A percentile compares a stretch with the other conserved stretches of the same genome.
phyloP scores from a whole-genome alignment of 257 asterid species.

The Misopates orontium region DNA sequence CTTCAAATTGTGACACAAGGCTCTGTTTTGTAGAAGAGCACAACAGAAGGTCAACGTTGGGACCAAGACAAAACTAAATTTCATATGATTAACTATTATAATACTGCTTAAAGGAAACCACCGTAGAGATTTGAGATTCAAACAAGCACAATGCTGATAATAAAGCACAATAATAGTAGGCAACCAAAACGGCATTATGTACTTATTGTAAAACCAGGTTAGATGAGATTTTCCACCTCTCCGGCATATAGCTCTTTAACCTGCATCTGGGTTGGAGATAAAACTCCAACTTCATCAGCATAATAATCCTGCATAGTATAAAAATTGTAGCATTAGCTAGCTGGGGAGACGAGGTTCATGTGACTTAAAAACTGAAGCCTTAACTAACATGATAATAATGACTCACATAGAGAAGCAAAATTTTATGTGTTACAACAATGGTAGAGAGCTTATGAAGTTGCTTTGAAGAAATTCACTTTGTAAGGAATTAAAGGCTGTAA shows the following conservation, averaged over 20 bases:
- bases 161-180: neutral
- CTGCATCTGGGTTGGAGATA: constrained; percentile 94
- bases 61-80: neutral
- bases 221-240: constrained; percentile 67
- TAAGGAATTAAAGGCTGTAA: constrained; percentile 9
- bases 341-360: neutral
- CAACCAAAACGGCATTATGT: constrained; percentile 11
- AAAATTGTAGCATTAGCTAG: constrained; percentile 32
- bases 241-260: constrained; percentile 79
- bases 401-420: constrained; percentile 11
- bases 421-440: neutral
- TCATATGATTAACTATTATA: neutral
- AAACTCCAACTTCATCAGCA: constrained; percentile 96
- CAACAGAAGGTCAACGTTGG: neutral
- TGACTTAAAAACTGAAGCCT: constrained; percentile 18
- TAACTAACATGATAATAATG: constrained; percentile 9
- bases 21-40: neutral
- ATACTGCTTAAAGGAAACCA: neutral
- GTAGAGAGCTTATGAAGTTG: constrained; percentile 8
- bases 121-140: neutral
- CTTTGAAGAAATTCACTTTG: neutral
- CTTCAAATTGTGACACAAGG: neutral
- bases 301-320: constrained; percentile 77
- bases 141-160: neutral
- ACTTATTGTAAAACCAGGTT: constrained; percentile 20